A percentile compares a stretch with the other conserved stretches of the same genome.
Evolutionary conservation across 352 stramenopile genomes (phyloP).

Genomic region (Pythium sukuiense): DNA sequence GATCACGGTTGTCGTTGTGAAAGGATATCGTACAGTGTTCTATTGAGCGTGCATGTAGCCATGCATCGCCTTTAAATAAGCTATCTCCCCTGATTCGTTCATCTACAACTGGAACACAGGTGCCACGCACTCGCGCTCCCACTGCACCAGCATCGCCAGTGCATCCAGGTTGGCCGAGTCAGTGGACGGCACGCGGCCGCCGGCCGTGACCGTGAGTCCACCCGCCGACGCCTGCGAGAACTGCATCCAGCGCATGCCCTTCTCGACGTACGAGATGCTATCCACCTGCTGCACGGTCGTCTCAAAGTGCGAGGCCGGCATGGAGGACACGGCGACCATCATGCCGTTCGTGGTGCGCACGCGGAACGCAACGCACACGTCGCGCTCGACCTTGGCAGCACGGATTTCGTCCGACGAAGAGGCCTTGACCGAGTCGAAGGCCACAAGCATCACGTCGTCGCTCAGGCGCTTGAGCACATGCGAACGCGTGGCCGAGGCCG

Average conservation of each 20-base stretch:
- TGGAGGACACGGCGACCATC: slow-evolving; percentile 24
- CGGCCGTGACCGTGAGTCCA: slow-evolving; percentile 17
- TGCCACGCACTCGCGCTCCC: slow-evolving; percentile 20
- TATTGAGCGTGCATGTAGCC: slow-evolving; percentile 13
- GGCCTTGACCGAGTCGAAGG: slow-evolving; percentile 20
- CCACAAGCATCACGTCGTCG: slow-evolving; percentile 22
- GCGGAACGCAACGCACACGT: slow-evolving; percentile 26
- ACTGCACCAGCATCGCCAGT: slow-evolving; percentile 11
- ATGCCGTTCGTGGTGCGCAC: slow-evolving; percentile 21
- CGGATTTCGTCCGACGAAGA: background rate
- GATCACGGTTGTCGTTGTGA: no score
- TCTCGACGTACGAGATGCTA: slow-evolving; percentile 17
- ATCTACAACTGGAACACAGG: slow-evolving; percentile 12
- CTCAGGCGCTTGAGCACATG: slow-evolving; percentile 25
- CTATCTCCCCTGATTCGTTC: background rate
- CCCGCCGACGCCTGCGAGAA: slow-evolving; percentile 10
- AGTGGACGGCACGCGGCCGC: slow-evolving; percentile 11
- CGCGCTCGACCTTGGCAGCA: slow-evolving; percentile 8
- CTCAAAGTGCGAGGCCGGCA: slow-evolving; percentile 19
- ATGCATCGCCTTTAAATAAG: slow-evolving; percentile 3
- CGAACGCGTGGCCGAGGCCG: slow-evolving; percentile 4
- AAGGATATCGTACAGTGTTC: slow-evolving; percentile 18
- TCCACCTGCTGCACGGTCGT: slow-evolving; percentile 7
- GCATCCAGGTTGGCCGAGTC: background rate
- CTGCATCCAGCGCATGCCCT: slow-evolving; percentile 29